Evolutionary conservation across 768 basidiomycete species (phyloP), one percentile per base, ranked within the genome.

Genomic region (Cystofilobasidium bisporidii): DNA sequence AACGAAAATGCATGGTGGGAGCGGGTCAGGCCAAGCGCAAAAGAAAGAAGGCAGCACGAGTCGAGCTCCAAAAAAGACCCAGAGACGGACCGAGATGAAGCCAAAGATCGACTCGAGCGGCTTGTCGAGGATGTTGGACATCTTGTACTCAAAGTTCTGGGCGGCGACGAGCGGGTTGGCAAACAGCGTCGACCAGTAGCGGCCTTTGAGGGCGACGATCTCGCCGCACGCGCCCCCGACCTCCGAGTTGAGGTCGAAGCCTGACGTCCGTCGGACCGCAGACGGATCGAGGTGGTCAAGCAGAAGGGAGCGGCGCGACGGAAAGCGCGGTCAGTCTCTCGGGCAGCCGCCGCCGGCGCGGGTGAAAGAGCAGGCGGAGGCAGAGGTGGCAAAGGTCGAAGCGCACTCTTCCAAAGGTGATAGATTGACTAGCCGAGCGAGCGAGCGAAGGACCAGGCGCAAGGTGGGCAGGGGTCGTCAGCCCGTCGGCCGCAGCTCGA

Each of bases 61-160:
- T n/a, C n/a, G n/a, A n/a, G n/a, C n/a, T n/a, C n/a, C n/a, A n/a
- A n/a, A n/a, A n/a, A n/a, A n/a, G n/a, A n/a, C n/a, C n/a, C n/a
- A n/a, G n/a, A n/a, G n/a, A n/a, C n/a, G n/a, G 17, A 69, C 68
- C 10, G 57, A 53, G 30, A 69, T 69, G 40, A 69, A 69, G 12
- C 92, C 92, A 75, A 93, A 92, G 40, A 92, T 83, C 0, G 84
- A 86, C 72, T 92, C 91, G 0, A 72, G 40, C 33, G 61, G 66
- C 33, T 63, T 65, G 33, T 65, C 67, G 65, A 94, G 77, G 71
- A 94, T 94, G 74, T 93, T 93, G 38, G 88, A 87, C 71, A 75
- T 73, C 61, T 36, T 36, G 36, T 36, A 63, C 68, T 69, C 68
- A 48, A 69, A 69, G 36, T 69, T 69, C 63, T 69, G 68, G 18